These are phyloP conservation scores for Pochonia chlamydosporia DNA, from an alignment of 2,329 filamentous ascomycete species.

Conservation along the genomic window DNA sequence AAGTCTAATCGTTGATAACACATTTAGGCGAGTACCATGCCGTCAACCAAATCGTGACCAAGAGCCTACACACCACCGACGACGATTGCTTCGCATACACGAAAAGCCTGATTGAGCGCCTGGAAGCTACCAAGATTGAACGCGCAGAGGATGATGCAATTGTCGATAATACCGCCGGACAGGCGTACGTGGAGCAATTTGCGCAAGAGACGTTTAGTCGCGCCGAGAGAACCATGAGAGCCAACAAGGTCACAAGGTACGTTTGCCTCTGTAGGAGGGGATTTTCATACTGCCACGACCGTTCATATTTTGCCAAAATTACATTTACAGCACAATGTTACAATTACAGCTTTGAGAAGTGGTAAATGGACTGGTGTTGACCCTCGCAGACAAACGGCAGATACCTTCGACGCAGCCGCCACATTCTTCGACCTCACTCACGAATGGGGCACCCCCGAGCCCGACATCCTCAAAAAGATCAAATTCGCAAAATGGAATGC, in stretches of 20 bases:
- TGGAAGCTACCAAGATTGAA: slow-evolving; percentile 59
- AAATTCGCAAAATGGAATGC: slow-evolving; percentile 98
- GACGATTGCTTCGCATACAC: slow-evolving; percentile 78
- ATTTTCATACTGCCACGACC: too few species aligned
- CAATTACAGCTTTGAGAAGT: too few species aligned
- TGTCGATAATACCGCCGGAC: slow-evolving; percentile 76
- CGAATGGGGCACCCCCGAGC: slow-evolving; percentile 73
- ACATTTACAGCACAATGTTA: too few species aligned
- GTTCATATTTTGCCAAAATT: too few species aligned
- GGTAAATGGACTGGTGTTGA: too few species aligned
- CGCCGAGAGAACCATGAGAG: slow-evolving; percentile 74
- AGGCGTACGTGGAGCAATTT: slow-evolving; percentile 93
- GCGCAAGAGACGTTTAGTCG: slow-evolving; percentile 81
- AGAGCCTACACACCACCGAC: slow-evolving; percentile 71
- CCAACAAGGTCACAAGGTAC: slow-evolving; percentile 77
- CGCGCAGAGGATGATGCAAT: slow-evolving; percentile 77
- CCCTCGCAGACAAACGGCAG: slow-evolving; percentile 69
- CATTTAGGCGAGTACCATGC: slow-evolving; percentile 80
- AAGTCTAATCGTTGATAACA: not conserved
- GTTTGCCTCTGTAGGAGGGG: too few species aligned
- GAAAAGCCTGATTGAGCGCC: slow-evolving; percentile 78
- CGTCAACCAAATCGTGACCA: slow-evolving; percentile 82
- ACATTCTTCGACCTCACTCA: slow-evolving; percentile 86
- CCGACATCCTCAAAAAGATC: slow-evolving; percentile 77
- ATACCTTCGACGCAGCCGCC: slow-evolving; percentile 86